A percentile compares a stretch with the other conserved stretches of the same genome.
Evolutionary conservation across 2,329 filamentous ascomycete genomes (phyloP).

Genomic region (Colletotrichum simmondsii): DNA sequence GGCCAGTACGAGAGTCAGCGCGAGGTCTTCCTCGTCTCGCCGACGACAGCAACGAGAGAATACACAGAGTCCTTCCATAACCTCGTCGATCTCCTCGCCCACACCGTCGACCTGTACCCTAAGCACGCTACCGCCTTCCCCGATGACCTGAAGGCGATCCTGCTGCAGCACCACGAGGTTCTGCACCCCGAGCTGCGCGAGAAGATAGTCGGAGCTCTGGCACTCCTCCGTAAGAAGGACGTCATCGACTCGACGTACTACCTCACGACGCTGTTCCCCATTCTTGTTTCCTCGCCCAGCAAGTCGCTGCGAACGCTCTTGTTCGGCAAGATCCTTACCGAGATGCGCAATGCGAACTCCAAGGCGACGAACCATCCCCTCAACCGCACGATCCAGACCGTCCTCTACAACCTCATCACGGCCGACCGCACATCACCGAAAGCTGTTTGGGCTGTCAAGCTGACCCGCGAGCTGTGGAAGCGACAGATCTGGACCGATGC

Average conservation of each 20-base stretch:
- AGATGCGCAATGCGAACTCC: conserved; percentile 87
- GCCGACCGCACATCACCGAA: conserved; percentile 87
- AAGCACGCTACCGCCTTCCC: conserved; percentile 82
- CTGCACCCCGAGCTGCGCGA: conserved; percentile 89
- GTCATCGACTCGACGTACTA: conserved; percentile 87
- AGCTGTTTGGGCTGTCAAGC: conserved; percentile 94
- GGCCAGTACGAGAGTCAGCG: conserved; percentile 91
- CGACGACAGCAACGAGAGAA: conserved; percentile 79
- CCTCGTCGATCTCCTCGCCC: conserved; percentile 91
- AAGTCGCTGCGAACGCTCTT: conserved; percentile 87
- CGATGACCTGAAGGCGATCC: conserved; percentile 81
- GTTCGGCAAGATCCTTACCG: conserved; percentile 90
- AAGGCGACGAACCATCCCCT: conserved; percentile 92
- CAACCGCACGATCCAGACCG: conserved; percentile 92
- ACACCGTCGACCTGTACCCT: conserved; percentile 94
- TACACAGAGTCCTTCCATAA: conserved; percentile 88
- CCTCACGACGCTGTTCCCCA: conserved; percentile 92
- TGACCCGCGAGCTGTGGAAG: conserved; percentile 96
- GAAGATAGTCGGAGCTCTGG: conserved; percentile 92
- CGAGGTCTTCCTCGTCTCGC: conserved; percentile 90
- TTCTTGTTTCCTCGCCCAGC: conserved; percentile 90
- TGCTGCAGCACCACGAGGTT: conserved; percentile 83
- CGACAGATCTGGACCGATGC: conserved; percentile 95
- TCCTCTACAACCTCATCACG: conserved; percentile 90
- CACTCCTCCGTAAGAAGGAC: conserved; percentile 89